Conservation (phyloP, 108 stramenopile genomes). For the Cyclotella cryptica region DNA sequence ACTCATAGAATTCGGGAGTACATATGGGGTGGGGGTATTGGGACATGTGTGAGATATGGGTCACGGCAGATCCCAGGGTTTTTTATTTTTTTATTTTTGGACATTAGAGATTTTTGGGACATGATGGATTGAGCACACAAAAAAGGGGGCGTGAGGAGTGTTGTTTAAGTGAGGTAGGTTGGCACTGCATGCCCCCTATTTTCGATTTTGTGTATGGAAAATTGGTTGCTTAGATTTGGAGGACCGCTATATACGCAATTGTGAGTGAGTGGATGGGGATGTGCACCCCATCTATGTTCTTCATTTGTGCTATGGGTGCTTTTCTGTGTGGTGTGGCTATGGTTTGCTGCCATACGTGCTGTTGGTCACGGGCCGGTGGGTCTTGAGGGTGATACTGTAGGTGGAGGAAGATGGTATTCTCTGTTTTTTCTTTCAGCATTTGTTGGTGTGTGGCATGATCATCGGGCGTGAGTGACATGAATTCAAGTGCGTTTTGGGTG, state of each 20-base stretch:
- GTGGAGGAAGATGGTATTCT: slow-evolving; percentile 21
- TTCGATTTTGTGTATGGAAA: slow-evolving; percentile 3
- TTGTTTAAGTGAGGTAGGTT: too few relatives aligned
- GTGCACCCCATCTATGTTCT: neutral
- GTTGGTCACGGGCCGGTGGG: neutral
- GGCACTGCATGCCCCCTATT: too few relatives aligned
- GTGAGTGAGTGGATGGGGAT: slow-evolving; percentile 12
- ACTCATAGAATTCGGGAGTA: too few relatives aligned
- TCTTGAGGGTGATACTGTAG: too few relatives aligned
- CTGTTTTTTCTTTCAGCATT: neutral
- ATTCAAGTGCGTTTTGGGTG: slow-evolving; percentile 16
- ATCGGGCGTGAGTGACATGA: neutral
- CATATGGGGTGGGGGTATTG: too few relatives aligned
- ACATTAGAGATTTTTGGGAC: too few relatives aligned
- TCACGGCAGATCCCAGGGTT: too few relatives aligned
- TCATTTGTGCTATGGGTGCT: neutral
- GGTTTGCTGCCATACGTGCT: neutral
- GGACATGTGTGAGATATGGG: too few relatives aligned
- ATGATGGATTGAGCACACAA: too few relatives aligned
- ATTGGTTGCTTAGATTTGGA: slow-evolving; percentile 12
- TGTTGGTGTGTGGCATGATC: neutral
- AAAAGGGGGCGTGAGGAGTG: too few relatives aligned
- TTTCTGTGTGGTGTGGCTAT: neutral
- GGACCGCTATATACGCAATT: slow-evolving; percentile 14
- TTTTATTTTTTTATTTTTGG: too few relatives aligned